phyloP scores from a whole-genome alignment of 176 grass and related monocot genomes.

The Carex kokanica region DNA sequence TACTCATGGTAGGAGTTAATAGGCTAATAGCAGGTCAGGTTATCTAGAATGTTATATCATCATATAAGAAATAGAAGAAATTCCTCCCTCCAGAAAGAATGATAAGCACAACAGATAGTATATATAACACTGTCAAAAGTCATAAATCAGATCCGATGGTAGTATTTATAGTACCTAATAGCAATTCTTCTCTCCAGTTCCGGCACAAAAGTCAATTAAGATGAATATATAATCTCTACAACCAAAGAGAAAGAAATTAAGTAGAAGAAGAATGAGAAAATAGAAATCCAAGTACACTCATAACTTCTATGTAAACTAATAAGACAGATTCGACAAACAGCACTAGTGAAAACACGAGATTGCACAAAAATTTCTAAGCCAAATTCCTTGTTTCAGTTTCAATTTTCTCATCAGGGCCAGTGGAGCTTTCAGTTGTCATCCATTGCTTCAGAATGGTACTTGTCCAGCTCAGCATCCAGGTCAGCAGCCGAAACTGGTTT shows the following conservation, averaged over 20 bases:
- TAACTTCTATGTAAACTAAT: constrained; percentile 10
- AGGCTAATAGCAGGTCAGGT: neutral
- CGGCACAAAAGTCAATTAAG: neutral
- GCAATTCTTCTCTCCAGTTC: constrained; percentile 10
- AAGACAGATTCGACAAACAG: neutral
- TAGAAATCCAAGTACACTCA: neutral
- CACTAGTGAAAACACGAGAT: neutral
- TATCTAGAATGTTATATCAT: neutral
- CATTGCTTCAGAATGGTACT: constrained; percentile 57
- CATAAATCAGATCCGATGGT: neutral
- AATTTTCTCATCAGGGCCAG: neutral
- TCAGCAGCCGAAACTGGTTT: constrained; percentile 47
- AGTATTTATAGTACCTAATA: neutral
- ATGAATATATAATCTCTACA: constrained; percentile 19
- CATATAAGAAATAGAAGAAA: neutral
- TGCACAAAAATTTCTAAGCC: neutral
- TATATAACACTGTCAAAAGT: neutral
- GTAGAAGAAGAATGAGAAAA: neutral
- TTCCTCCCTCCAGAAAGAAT: neutral
- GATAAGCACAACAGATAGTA: neutral
- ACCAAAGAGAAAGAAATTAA: neutral
- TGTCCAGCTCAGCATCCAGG: constrained; percentile 78
- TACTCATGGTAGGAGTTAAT: neutral
- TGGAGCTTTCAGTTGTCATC: constrained; percentile 45
- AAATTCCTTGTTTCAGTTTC: neutral